Evolutionary conservation across 139 green algal species (phyloP), one percentile per base, ranked within the genome.

Genomic region (Coelastrella sp.): DNA sequence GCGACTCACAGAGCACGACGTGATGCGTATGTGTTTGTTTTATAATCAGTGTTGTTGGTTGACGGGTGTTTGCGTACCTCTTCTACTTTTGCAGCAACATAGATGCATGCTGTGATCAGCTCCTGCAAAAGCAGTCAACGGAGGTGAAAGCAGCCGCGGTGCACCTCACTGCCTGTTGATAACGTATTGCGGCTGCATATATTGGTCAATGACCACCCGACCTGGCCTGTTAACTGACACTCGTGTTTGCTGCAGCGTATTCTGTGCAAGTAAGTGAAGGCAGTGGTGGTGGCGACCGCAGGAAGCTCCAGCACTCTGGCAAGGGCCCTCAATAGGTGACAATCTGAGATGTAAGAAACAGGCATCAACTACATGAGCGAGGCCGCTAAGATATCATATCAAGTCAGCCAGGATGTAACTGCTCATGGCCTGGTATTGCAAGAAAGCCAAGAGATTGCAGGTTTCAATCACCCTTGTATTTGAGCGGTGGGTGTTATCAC

Each of bases 21-120:
- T n/a, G n/a, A n/a, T n/a, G n/a, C n/a, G n/a, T n/a, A n/a, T n/a
- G n/a, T n/a, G n/a, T n/a, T n/a, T n/a, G n/a, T n/a, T n/a, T n/a
- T n/a, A n/a, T n/a, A n/a, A n/a, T n/a, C n/a, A n/a, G n/a, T n/a
- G n/a, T n/a, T n/a, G n/a, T n/a, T n/a, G n/a, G n/a, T n/a, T n/a
- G n/a, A n/a, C n/a, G n/a, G n/a, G 57, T 27, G 53, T 9, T 27
- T 9, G 53, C 75, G 11, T 34, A 82, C 75, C 75, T 82, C 75
- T 38, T 82, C 75, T 71, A 63, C 75, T 53, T 82, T 82, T 13
- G 75, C 75, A 45, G 75, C 75, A 30, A 82, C 35, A 53, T 82
- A 82, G 75, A 82, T 69, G 75, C 75, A 82, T n/a, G 75, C 75
- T 57, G 53, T 43, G 11, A 82, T 53, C 19, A 82, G 34, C 34